These are phyloP conservation scores for Anisogramma anomala DNA, from an alignment of 2,329 filamentous ascomycete species.

Conservation along the genomic window DNA sequence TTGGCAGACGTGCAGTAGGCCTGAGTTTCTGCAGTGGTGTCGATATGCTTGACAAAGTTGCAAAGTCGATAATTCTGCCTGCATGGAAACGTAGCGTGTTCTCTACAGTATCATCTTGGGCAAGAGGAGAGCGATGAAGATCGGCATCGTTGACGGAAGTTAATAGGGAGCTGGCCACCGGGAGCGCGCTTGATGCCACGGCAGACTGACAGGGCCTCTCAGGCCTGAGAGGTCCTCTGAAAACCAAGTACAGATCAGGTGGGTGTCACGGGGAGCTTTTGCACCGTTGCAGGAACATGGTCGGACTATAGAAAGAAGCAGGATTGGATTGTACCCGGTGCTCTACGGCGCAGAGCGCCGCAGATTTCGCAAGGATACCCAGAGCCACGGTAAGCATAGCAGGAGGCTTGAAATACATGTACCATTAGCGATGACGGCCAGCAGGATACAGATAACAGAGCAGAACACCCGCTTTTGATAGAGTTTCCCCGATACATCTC, in stretches of 20 bases:
- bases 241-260: too few relatives aligned
- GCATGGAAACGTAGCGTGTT: not conserved
- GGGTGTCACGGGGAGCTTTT: too few relatives aligned
- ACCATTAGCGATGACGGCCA: not conserved
- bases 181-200: not conserved
- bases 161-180: not conserved
- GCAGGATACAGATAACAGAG: not conserved
- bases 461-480: not conserved
- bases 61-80: not conserved
- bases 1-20: slow-evolving; percentile 17
- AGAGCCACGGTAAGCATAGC: slow-evolving; percentile 7
- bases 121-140: not conserved
- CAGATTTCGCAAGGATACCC: slow-evolving; percentile 1
- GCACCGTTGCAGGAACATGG: too few relatives aligned
- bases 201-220: too few relatives aligned
- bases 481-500: too few relatives aligned
- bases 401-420: slow-evolving; percentile 1
- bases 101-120: not conserved
- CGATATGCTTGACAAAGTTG: not conserved
- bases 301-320: not conserved
- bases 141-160: not conserved
- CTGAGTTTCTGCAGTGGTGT: not conserved
- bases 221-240: too few relatives aligned
- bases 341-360: too few relatives aligned
- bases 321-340: too few relatives aligned